Evolutionary conservation across 2,329 filamentous ascomycete species (phyloP).

Genomic region (Furcasterigmium sp.): DNA sequence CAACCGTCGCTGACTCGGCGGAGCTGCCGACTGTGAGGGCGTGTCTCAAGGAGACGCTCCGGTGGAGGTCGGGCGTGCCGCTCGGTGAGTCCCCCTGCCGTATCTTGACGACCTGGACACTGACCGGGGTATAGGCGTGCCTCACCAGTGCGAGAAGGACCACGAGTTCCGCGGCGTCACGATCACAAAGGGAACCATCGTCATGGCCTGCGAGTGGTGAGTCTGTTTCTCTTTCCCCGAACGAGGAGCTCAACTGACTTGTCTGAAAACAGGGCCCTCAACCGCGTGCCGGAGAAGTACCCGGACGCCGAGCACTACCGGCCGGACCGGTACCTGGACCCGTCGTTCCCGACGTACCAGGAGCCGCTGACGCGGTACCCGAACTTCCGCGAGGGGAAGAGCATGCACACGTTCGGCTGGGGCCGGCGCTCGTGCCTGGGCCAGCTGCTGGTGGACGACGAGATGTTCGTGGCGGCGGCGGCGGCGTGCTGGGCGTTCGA

Average conservation of each 20-base stretch:
- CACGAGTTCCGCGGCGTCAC: conserved; percentile 40
- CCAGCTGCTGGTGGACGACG: conserved; percentile 56
- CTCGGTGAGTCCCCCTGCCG: conserved; percentile 27
- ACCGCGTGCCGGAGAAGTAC: conserved; percentile 53
- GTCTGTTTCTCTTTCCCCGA: conserved; percentile 4
- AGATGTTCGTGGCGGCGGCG: conserved; percentile 46
- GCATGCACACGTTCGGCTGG: conserved; percentile 61
- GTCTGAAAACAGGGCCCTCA: conserved; percentile 37
- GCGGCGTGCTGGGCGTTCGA: conserved; percentile 45
- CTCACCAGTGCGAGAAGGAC: conserved; percentile 42
- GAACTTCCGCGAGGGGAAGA: conserved; percentile 51
- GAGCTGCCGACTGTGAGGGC: conserved; percentile 48
- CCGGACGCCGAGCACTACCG: conserved; percentile 58
- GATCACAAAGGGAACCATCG: conserved; percentile 42
- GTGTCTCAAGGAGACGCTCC: conserved; percentile 52
- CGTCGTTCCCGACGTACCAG: conserved; percentile 59
- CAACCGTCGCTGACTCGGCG: conserved; percentile 42
- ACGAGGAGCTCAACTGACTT: neutral
- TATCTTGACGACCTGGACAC: neutral
- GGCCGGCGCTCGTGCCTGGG: conserved; percentile 59
- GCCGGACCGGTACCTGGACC: conserved; percentile 58
- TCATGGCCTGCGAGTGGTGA: conserved; percentile 46
- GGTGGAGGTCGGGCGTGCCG: conserved; percentile 52
- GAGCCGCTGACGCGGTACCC: conserved; percentile 59
- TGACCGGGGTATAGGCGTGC: conserved; percentile 31